These are phyloP conservation scores for Fusarium pseudograminearum DNA, from an alignment of 2,329 filamentous ascomycete species.

Conservation along the genomic window DNA sequence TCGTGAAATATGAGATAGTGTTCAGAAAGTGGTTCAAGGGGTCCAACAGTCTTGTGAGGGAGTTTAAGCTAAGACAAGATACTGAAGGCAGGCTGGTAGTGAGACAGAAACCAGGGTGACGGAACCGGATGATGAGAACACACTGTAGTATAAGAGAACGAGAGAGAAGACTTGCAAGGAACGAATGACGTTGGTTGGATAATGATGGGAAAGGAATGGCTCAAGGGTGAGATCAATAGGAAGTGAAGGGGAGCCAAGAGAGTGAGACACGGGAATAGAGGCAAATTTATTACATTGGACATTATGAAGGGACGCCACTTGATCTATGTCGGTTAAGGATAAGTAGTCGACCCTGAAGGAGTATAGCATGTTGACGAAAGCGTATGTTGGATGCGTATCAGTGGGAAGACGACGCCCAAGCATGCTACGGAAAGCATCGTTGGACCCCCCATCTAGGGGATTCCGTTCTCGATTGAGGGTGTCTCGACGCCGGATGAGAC, in stretches of 20 bases:
- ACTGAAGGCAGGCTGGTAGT: constrained; percentile 37
- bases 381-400: constrained; percentile 19
- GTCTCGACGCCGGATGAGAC: constrained; percentile 21
- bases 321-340: background rate
- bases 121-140: constrained; percentile 24
- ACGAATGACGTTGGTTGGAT: constrained; percentile 28
- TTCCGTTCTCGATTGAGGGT: constrained; percentile 22
- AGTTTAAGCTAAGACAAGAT: constrained; percentile 34
- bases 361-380: constrained; percentile 31
- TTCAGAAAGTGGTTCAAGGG: constrained; percentile 7
- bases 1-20: constrained; percentile 27
- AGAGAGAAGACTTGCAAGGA: constrained; percentile 17
- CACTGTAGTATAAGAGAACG: constrained; percentile 37
- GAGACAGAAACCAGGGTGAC: constrained; percentile 19
- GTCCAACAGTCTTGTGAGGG: constrained; percentile 15
- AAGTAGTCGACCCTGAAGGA: background rate
- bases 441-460: constrained; percentile 8
- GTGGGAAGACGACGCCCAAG: constrained; percentile 8
- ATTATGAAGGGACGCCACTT: constrained; percentile 21
- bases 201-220: constrained; percentile 29
- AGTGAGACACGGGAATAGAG: constrained; percentile 20
- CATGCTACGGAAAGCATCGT: constrained; percentile 37
- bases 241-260: constrained; percentile 13
- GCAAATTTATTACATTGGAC: constrained; percentile 35
- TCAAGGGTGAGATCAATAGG: constrained; percentile 21